Conservation (phyloP, 257 asterid species). For the Marsdenia floribunda region DNA sequence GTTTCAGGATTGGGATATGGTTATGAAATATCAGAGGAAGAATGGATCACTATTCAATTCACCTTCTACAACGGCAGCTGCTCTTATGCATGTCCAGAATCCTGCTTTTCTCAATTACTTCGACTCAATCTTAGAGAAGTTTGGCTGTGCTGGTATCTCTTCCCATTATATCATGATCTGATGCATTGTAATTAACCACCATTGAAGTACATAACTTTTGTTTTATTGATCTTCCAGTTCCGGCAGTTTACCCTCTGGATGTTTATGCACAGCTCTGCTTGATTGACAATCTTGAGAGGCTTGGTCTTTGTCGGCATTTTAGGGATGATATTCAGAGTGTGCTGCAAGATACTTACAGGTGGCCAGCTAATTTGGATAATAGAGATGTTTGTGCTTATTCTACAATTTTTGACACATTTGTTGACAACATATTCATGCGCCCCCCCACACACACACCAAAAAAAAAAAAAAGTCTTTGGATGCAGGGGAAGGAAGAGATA, state of each 20-base stretch:
- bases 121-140: slow-evolving; percentile 38
- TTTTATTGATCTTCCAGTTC: slow-evolving; percentile 43
- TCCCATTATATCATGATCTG: not conserved
- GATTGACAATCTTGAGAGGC: slow-evolving; percentile 58
- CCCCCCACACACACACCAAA: not conserved
- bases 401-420: not conserved
- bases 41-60: slow-evolving; percentile 89
- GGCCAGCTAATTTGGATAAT: slow-evolving; percentile 10
- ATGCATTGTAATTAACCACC: not conserved
- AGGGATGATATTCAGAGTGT: slow-evolving; percentile 45
- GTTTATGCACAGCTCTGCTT: slow-evolving; percentile 45
- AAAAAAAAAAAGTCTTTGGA: slow-evolving; percentile 55
- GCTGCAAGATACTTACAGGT: slow-evolving; percentile 77
- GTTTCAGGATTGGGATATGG: slow-evolving; percentile 50
- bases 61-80: slow-evolving; percentile 90
- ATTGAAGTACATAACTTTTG: slow-evolving; percentile 1
- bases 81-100: slow-evolving; percentile 46
- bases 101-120: slow-evolving; percentile 62
- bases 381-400: not conserved
- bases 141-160: slow-evolving; percentile 62
- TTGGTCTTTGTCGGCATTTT: slow-evolving; percentile 71
- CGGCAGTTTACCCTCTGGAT: slow-evolving; percentile 60
- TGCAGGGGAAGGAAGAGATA: slow-evolving; percentile 81
- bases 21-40: slow-evolving; percentile 61
- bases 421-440: not conserved